Evolutionary conservation across 768 basidiomycete species (phyloP), one percentile per base, ranked within the genome.

Genomic region (Macrocybe gigantea): DNA sequence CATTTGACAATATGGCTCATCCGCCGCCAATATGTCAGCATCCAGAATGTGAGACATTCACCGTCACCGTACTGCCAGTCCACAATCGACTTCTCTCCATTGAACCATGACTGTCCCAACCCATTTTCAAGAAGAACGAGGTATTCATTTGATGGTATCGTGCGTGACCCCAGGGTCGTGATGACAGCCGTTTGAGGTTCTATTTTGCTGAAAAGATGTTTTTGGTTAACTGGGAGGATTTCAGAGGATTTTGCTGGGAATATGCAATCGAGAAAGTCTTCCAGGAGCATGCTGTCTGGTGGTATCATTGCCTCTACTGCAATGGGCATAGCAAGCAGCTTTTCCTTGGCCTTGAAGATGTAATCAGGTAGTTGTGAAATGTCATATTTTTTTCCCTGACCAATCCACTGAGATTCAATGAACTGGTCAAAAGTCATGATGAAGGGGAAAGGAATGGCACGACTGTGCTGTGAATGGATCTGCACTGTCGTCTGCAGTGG

Each of bases 101-200:
- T 50, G 30, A 56, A 50, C 57, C 59, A 60, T 7, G 49, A 45
- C 38, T 60, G 55, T 9, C 59, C 55, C 42, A 47, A 22, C 34
- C 11, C 48, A 13, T 47, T 38, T 32, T 13, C 15, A 40, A 56
- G 35, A 32, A 38, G 42, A 14, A 34, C 33, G 13, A 40, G 36
- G 35, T 31, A 43, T 6, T 11, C 31, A 33, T 45, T 52, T 10
- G 48, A 29, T 3, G 48, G 48, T 10, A 49, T 33, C 2, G 48
- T 39, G n/a, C 41, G 13, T 3, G 14, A n/a, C n/a, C 9, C 37
- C 39, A 49, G 12, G 33, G 14, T 29, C 34, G 39, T n/a, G 10
- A 44, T 44, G 33, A 32, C 34, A 29, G 12, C 7, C 7, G n/a
- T 43, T 29, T 37, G 9, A n/a, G 35, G 35, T 37, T 9, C 9